Base-by-base conservation (phyloP, 1,139 yeast genomes). In the Magnusiomyces suaveolens region DNA sequence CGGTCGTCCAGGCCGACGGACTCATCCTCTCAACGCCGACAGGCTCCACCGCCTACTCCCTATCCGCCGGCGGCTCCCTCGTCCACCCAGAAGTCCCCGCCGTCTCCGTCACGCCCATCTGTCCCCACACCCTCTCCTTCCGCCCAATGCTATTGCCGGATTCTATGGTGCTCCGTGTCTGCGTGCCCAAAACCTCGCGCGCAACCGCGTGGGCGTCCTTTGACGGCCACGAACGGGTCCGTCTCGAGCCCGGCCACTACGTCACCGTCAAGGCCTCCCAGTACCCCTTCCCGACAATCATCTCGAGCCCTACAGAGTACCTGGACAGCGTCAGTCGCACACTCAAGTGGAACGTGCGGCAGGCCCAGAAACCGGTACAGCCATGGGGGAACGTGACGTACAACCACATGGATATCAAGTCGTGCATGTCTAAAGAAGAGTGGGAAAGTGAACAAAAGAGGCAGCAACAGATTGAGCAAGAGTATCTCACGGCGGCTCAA, bases 71-170 rank as follows among this genome's bases (percentile, higher is more conserved):
- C 18, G 96, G 96, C 0, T 83, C 95, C 0, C 74, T 88, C 52
- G 94, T 88, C 1, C 95, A 88, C 63, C 96, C 96, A 0, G 87
- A 87, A 29, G 95, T 88, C 16, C 83, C 88, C 62, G 95, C 95
- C 8, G 85, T 88, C 46, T 82, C 89, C 56, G 88, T 88, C 1
- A 88, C 96, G 0, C 96, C 96, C 0, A 87, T 88, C 58, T 88
- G 96, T 65, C 96, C 96, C 0, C 96, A 88, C 63, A 87, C 96
- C 0, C 74, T 88, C 49, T 86, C 95, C 2, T 88, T 88, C 70
- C 75, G 96, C 61, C 96, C 96, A 0, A 85, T 88, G 56, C 74
- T 88, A 56, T 72, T 88, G 36, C 96, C 96, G 0, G 96, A 87
- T 64, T 84, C 92, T 8, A 87, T 87, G 89, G 76, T 79, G 43